phyloP scores from a whole-genome alignment of 2,329 filamentous ascomycete genomes.

The Pseudonectria foliicola region DNA sequence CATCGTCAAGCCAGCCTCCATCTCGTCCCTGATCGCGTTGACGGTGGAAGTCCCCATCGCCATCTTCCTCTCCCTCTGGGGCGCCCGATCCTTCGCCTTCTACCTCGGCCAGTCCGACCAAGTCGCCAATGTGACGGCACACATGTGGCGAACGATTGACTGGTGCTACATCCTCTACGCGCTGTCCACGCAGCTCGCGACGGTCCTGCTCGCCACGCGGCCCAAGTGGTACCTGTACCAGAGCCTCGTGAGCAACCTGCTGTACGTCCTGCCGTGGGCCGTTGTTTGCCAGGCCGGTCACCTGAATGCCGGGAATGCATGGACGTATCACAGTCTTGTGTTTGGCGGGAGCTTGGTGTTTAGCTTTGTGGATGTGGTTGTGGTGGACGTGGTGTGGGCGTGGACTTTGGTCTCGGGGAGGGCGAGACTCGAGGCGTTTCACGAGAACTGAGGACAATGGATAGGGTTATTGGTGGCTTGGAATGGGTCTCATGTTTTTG shows the following conservation, averaged over 20 bases:
- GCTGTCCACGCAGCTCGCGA: slow-evolving; percentile 56
- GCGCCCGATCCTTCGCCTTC: slow-evolving; percentile 52
- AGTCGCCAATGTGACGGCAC: slow-evolving; percentile 53
- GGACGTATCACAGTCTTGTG: slow-evolving; percentile 59
- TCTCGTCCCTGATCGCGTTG: slow-evolving; percentile 47
- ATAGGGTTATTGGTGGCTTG: no score
- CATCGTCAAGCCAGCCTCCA: slow-evolving; percentile 46
- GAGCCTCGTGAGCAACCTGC: slow-evolving; percentile 56
- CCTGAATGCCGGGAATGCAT: slow-evolving; percentile 48
- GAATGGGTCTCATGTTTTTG: no score
- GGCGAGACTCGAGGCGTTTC: slow-evolving; percentile 31
- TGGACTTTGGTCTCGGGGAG: slow-evolving; percentile 41
- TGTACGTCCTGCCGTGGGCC: slow-evolving; percentile 66
- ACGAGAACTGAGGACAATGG: slow-evolving; percentile 4
- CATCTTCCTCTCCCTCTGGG: slow-evolving; percentile 53
- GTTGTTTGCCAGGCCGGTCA: slow-evolving; percentile 48
- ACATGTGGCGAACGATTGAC: slow-evolving; percentile 58
- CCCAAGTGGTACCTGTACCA: slow-evolving; percentile 64
- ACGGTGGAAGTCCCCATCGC: slow-evolving; percentile 55
- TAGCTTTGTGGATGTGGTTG: slow-evolving; percentile 50
- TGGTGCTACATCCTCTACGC: slow-evolving; percentile 68
- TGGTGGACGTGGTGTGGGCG: slow-evolving; percentile 45
- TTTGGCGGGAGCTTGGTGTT: slow-evolving; percentile 65
- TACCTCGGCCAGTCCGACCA: slow-evolving; percentile 51
- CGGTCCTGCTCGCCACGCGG: slow-evolving; percentile 55